Evolutionary conservation across 2,329 filamentous ascomycete species (phyloP).

Genomic region (Fusarium stilboides): DNA sequence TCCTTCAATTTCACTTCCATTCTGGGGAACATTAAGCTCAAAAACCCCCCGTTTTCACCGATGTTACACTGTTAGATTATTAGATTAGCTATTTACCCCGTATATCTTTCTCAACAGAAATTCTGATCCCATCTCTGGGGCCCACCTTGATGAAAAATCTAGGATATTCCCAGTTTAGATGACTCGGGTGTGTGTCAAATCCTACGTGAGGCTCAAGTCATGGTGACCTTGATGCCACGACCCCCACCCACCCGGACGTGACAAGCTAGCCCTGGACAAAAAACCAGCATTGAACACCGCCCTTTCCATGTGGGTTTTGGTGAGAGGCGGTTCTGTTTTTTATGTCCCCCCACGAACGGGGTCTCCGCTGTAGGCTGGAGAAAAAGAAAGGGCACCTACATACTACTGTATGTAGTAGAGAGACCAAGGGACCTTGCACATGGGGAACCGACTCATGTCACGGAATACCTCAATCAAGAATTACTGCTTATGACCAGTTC

Average conservation of each 20-base stretch:
- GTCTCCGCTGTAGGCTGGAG: not conserved
- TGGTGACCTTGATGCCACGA: too few relatives aligned
- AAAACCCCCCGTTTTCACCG: not conserved
- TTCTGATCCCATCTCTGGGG: not conserved
- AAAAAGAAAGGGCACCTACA: not conserved
- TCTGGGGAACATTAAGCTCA: conserved; percentile 24
- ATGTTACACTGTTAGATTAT: not conserved
- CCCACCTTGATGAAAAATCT: not conserved
- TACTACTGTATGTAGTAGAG: too few relatives aligned
- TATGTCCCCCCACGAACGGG: not conserved
- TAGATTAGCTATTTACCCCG: conserved; percentile 2
- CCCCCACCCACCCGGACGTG: too few relatives aligned
- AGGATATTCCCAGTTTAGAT: not conserved
- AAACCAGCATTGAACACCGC: not conserved
- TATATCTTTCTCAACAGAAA: conserved; percentile 16
- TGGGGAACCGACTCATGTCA: not conserved
- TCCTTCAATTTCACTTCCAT: conserved; percentile 12
- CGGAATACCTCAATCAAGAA: not conserved
- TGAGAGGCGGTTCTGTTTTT: not conserved
- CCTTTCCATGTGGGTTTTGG: too few relatives aligned
- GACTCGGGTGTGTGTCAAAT: not conserved
- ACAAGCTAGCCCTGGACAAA: too few relatives aligned
- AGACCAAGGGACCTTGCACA: not conserved
- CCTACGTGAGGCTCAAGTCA: too few relatives aligned
- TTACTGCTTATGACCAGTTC: not conserved